Base-by-base conservation (phyloP, 2,329 filamentous ascomycete species). In the Thyridium curvatum region DNA sequence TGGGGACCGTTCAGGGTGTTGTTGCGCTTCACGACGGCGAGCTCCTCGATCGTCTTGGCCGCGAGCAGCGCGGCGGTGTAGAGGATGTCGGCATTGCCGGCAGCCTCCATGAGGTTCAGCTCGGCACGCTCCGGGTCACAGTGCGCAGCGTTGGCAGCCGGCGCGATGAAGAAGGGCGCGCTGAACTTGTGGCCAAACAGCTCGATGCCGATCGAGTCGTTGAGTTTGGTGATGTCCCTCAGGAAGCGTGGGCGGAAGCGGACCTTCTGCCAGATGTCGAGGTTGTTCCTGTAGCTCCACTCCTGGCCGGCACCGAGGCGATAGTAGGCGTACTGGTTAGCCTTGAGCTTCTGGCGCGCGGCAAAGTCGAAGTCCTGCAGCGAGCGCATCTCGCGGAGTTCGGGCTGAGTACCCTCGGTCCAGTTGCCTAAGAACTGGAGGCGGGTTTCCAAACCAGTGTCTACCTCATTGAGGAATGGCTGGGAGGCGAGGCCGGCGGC, bases 291-390 rank as follows among this genome's bases (percentile, higher is more conserved):
- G 59, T 74, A 73, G 1, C 63, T 54, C 66, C 65, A 73, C 49
- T 73, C 69, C 34, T 68, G 67, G 4, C 63, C 69, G 8, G 68
- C 66, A 13, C 64, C 69, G 40, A 64, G 67, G 18, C 69, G 64
- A 54, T 72, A 72, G 55, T 69, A 73, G 12, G 68, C 63, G 43
- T 69, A 73, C 18, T 63, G 48, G 16, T 61, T 56, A 21, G 49
- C 50, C 38, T 60, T 60, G 46, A 72, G 54, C 44, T 61, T 55
- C 40, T 66, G 61, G 12, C 65, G 59, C 14, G 68, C 69, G 4
- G 65, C 66, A 53, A 59, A 72, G 37, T 73, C 68, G 40, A 74
- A 74, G 52, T 73, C 69, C 8, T 66, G 66, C 12, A 72, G 54
- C 12, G 60, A 64, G 1, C 65, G 56, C 14, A 73, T 65, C 16